Evolutionary conservation across 2,329 filamentous ascomycete species (phyloP).

Genomic region (Epichloe sp.): DNA sequence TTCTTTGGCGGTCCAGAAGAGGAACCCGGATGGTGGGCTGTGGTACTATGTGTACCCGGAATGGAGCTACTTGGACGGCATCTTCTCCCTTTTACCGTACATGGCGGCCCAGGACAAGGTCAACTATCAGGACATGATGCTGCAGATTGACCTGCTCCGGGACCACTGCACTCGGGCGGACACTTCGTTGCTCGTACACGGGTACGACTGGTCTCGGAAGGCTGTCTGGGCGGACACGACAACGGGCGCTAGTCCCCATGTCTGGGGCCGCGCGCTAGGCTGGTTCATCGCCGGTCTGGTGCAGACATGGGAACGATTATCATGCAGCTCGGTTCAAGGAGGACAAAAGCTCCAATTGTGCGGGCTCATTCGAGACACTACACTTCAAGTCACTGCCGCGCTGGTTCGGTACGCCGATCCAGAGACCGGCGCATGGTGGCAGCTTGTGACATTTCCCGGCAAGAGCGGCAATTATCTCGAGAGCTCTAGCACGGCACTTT

Average conservation of each 20-base stretch:
- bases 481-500: constrained; percentile 45
- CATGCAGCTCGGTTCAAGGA: neutral
- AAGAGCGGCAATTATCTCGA: constrained; percentile 47
- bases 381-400: neutral
- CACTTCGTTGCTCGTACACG: constrained; percentile 26
- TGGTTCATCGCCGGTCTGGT: constrained; percentile 41
- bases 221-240: constrained; percentile 37
- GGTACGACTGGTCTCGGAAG: constrained; percentile 35
- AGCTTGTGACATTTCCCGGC: constrained; percentile 34
- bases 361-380: constrained; percentile 10
- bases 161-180: constrained; percentile 4
- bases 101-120: constrained; percentile 8
- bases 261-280: constrained; percentile 40
- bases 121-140: constrained; percentile 11
- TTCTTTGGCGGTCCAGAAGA: constrained; percentile 11
- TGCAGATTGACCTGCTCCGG: constrained; percentile 10
- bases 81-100: constrained; percentile 35
- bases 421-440: constrained; percentile 41
- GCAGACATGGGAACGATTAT: constrained; percentile 33
- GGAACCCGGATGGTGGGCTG: constrained; percentile 21
- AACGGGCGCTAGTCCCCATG: constrained; percentile 36
- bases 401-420: constrained; percentile 26
- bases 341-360: neutral
- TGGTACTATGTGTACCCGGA: constrained; percentile 33
- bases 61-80: constrained; percentile 40